A percentile compares a stretch with the other conserved stretches of the same genome.
Evolutionary conservation across 176 grass and related monocot species (phyloP).

Genomic region (Ampelocalamus luodianensis): DNA sequence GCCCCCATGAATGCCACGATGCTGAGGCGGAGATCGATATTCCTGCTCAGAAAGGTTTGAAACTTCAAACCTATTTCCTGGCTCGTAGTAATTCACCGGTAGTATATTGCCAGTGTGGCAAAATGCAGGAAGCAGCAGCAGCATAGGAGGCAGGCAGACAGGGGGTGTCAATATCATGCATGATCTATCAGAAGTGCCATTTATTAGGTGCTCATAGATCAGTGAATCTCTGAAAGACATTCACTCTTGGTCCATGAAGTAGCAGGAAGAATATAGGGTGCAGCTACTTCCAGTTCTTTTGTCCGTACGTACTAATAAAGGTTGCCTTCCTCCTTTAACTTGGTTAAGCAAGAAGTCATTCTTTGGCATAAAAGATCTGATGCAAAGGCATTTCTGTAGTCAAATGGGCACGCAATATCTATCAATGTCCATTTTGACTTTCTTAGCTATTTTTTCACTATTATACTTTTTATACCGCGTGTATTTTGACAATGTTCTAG

Average conservation of each 20-base stretch:
- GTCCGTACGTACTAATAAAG: constrained; percentile 3
- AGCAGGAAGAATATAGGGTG: neutral
- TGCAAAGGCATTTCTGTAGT: neutral
- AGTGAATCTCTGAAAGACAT: constrained; percentile 7
- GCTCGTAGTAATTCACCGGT: neutral
- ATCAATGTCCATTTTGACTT: neutral
- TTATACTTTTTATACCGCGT: neutral
- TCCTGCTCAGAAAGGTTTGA: neutral
- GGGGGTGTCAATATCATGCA: neutral
- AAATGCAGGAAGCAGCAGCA: neutral
- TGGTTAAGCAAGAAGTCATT: neutral
- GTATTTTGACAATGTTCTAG: neutral
- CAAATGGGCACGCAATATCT: neutral
- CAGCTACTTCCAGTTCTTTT: constrained; percentile 14
- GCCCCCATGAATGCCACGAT: neutral
- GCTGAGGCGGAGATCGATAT: neutral
- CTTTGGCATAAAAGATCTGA: neutral
- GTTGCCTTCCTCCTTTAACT: neutral
- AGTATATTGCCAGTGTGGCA: neutral
- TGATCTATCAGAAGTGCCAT: neutral
- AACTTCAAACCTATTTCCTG: neutral
- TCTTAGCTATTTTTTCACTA: neutral
- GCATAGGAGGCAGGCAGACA: neutral
- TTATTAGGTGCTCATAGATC: constrained; percentile 2
- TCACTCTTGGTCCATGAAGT: neutral